These are phyloP conservation scores for Drechslerella stenobrocha DNA, from an alignment of 2,329 filamentous ascomycete species.

Conservation along the genomic window DNA sequence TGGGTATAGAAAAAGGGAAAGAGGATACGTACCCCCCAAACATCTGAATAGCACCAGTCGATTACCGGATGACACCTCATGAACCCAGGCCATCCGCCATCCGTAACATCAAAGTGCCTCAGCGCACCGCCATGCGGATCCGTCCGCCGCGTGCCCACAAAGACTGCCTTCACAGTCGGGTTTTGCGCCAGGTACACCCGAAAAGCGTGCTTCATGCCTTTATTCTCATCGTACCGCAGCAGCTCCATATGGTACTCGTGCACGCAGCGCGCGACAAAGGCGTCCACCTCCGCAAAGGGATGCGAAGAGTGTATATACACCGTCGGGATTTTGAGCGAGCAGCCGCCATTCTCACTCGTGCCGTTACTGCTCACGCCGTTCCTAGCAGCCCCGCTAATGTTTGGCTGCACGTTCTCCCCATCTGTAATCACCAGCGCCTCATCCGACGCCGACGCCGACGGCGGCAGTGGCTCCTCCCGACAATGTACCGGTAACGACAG, in stretches of 20 bases:
- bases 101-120: conserved; percentile 82
- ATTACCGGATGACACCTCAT: conserved; percentile 94
- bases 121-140: conserved; percentile 84
- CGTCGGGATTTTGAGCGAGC: conserved; percentile 64
- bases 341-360: background rate
- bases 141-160: conserved; percentile 84
- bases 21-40: conserved; percentile 74
- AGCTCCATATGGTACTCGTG: conserved; percentile 74
- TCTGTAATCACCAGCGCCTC: conserved; percentile 2
- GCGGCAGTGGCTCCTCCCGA: conserved; percentile 47
- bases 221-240: conserved; percentile 70
- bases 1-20: conserved; percentile 14
- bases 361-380: background rate
- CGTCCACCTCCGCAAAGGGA: conserved; percentile 82
- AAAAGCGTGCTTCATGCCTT: conserved; percentile 76
- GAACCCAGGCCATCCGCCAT: conserved; percentile 85
- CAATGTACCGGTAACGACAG: conserved; percentile 53
- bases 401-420: conserved; percentile 27
- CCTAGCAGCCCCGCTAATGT: background rate
- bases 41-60: conserved; percentile 95
- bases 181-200: conserved; percentile 71
- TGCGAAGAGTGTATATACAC: conserved; percentile 86
- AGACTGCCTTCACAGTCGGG: conserved; percentile 71
- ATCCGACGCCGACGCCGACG: conserved; percentile 48
- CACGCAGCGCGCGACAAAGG: conserved; percentile 73